Percentiles rank a stretch among this genome's conserved stretches.
Evolutionary conservation across 129 eudicot genomes (phyloP).

Genomic region (Chrysanthemum lavandulifolium): DNA sequence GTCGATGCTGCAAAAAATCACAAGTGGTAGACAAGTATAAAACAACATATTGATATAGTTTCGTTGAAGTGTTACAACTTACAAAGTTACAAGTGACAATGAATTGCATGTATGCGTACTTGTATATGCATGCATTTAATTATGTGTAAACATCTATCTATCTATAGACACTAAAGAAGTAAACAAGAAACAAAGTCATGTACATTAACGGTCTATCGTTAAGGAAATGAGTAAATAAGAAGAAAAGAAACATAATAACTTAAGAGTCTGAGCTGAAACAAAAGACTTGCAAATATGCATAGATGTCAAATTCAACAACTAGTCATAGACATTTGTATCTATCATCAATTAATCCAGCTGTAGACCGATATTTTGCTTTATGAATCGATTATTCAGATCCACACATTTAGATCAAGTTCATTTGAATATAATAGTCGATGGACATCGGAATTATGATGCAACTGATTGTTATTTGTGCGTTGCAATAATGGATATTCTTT

Average conservation of each 20-base stretch:
- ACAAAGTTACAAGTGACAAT: not conserved
- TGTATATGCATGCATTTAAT: not conserved
- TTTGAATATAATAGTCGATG: too few relatives aligned
- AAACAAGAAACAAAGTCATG: conserved; percentile 19
- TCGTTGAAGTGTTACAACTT: not conserved
- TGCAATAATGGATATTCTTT: too few relatives aligned
- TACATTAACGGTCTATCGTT: conserved; percentile 15
- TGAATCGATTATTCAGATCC: too few relatives aligned
- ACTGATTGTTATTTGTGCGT: too few relatives aligned
- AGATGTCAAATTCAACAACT: conserved; percentile 10
- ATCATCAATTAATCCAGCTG: not conserved
- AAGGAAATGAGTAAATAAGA: conserved; percentile 22
- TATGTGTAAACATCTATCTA: too few relatives aligned
- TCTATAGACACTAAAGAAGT: not conserved
- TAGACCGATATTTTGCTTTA: not conserved
- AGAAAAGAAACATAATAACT: conserved; percentile 11
- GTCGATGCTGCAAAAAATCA: conserved; percentile 19
- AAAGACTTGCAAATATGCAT: conserved; percentile 14
- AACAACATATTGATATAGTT: conserved; percentile 12
- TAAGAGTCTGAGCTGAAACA: conserved; percentile 11
- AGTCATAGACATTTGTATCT: not conserved
- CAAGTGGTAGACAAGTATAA: conserved; percentile 17
- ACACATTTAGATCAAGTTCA: too few relatives aligned
- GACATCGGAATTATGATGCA: too few relatives aligned
- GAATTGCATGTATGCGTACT: not conserved